These are phyloP conservation scores for Candida glucosophila DNA, from an alignment of 1,139 yeast genomes.

Conservation along the genomic window DNA sequence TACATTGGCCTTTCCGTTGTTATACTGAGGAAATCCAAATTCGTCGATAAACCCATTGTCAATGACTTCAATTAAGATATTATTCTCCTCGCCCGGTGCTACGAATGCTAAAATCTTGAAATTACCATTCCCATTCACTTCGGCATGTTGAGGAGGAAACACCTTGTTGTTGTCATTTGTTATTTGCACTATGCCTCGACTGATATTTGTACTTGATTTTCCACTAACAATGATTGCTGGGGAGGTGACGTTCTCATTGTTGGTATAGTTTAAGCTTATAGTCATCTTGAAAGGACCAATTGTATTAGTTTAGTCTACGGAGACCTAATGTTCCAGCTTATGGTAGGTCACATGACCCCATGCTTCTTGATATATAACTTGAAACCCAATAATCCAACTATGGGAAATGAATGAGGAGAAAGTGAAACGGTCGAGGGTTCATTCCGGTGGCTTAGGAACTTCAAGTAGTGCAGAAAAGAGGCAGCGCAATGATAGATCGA, in stretches of 20 bases:
- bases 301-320: too few species aligned
- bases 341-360: too few species aligned
- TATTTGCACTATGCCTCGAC: constrained; percentile 22
- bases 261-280: constrained; percentile 24
- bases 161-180: constrained; percentile 33
- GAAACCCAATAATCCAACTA: too few species aligned
- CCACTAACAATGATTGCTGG: constrained; percentile 35
- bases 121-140: constrained; percentile 50
- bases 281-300: too few species aligned
- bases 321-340: too few species aligned
- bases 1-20: constrained; percentile 10
- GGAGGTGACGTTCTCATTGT: constrained; percentile 33
- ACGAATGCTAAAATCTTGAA: constrained; percentile 74
- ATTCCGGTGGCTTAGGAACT: too few species aligned
- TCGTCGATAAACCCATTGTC: constrained; percentile 17
- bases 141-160: constrained; percentile 66
- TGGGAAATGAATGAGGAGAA: constrained; percentile 1
- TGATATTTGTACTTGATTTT: constrained; percentile 10
- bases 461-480: too few species aligned
- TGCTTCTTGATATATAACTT: too few species aligned
- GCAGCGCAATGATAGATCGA: too few species aligned
- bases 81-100: constrained; percentile 50
- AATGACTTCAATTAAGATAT: constrained; percentile 21
- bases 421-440: too few species aligned
- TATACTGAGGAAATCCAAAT: constrained; percentile 22